Evolutionary conservation across 208 protist species (phyloP), one percentile per base, ranked within the genome.

Genomic region (Crithidia expoeki): DNA sequence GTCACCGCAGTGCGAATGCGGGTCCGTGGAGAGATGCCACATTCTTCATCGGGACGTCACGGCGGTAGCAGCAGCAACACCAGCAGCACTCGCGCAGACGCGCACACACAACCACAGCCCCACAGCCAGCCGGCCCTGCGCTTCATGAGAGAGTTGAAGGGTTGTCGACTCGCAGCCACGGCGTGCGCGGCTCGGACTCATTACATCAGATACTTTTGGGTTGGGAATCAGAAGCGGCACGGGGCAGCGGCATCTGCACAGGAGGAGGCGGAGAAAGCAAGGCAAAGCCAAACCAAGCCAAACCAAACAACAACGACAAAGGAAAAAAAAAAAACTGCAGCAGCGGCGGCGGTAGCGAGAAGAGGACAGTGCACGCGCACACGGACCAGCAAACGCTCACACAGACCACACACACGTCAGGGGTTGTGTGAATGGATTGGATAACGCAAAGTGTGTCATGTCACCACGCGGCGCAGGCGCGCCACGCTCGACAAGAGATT

Each of bases 391-490:
- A 61, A 1, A 40, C 5, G 21, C 66, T 52, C 68, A 16, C 19
- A 23, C 25, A 36, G 38, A 19, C 25, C 38, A 34, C 57, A 47
- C 23, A 50, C 58, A 66, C 60, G 60, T 66, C 60, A 66, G 60
- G 55, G 42, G 32, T 30, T 59, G 34, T 51, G 69, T 75, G 61
- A 69, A 75, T 75, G 70, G 60, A 69, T 68, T 75, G 34, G 30
- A 56, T 68, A 67, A 74, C 59, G 60, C 68, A 74, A 74, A 74
- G 68, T 78, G 72, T 79, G 65, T 79, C 74, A 79, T 74, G 74
- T 79, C 68, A 74, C 74, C 74, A 69, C 68, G 51, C 55, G 42
- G 52, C 50, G 46, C 50, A 57, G 27, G 57, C 47, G 57, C 56
- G 65, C 50, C 58, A 42, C 64, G 68, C 66, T 79, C 74, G 74